Conservation (phyloP, 78 protist genomes). For the Dictyostelium discoideum region dicty_2.7 NC_007091.3:1664001-1664500, state of each 20-base stretch:
- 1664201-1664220: slow-evolving; percentile 9
- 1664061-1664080: background rate
- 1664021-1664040: background rate
- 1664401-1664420: background rate
- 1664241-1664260: background rate
- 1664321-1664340: background rate
- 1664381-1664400: background rate
- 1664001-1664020: background rate
- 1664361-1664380: background rate
- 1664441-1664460: background rate
- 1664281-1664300: slow-evolving; percentile 1
- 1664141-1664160: background rate
- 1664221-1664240: background rate
- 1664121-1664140: background rate
- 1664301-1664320: background rate
- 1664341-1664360: background rate
- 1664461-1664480: background rate
- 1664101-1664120: slow-evolving; percentile 3
- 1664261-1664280: slow-evolving; percentile 4
- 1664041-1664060: background rate
- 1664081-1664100: background rate
- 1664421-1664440: background rate
- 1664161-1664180: background rate
- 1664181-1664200: background rate
- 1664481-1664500: background rate